phyloP scores from a whole-genome alignment of 208 protist species.

The Crithidia thermophila region DNA sequence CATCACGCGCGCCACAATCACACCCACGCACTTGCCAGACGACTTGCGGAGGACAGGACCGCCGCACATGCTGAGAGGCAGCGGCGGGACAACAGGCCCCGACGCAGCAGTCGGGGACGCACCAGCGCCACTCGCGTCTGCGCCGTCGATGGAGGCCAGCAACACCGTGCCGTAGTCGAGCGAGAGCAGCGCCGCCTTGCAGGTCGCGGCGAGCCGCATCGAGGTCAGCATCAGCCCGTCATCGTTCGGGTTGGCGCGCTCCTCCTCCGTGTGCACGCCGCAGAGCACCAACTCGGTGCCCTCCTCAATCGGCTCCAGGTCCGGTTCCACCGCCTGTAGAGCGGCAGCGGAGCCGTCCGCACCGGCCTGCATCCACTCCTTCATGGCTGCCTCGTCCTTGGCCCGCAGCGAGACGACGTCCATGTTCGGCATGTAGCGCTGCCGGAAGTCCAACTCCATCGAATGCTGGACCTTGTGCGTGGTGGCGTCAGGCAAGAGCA shows the following conservation, averaged over 20 bases:
- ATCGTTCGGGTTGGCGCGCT: slow-evolving; percentile 83
- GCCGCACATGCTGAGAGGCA: slow-evolving; percentile 82
- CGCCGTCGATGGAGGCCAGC: slow-evolving; percentile 50
- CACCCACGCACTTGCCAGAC: slow-evolving; percentile 84
- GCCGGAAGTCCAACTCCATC: slow-evolving; percentile 64
- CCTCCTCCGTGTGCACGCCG: slow-evolving; percentile 61
- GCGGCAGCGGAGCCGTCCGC: neutral
- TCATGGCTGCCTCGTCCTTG: slow-evolving; percentile 45
- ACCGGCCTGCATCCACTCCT: slow-evolving; percentile 4
- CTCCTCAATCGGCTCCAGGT: slow-evolving; percentile 65
- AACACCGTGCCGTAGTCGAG: slow-evolving; percentile 89
- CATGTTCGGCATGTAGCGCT: slow-evolving; percentile 69
- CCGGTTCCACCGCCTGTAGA: slow-evolving; percentile 61
- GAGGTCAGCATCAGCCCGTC: slow-evolving; percentile 56
- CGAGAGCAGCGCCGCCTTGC: slow-evolving; percentile 73
- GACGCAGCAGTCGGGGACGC: neutral
- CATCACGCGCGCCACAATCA: slow-evolving; percentile 74
- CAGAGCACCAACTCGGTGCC: slow-evolving; percentile 68
- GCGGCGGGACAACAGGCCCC: slow-evolving; percentile 15
- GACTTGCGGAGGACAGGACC: slow-evolving; percentile 83
- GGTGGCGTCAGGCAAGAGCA: slow-evolving; percentile 49
- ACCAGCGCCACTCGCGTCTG: neutral
- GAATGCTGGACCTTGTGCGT: slow-evolving; percentile 37
- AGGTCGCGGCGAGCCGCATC: slow-evolving; percentile 51
- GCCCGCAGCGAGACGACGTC: slow-evolving; percentile 75